These are phyloP conservation scores for Leishmania amazonensis DNA, from an alignment of 208 protist species.

Conservation along the genomic window DNA sequence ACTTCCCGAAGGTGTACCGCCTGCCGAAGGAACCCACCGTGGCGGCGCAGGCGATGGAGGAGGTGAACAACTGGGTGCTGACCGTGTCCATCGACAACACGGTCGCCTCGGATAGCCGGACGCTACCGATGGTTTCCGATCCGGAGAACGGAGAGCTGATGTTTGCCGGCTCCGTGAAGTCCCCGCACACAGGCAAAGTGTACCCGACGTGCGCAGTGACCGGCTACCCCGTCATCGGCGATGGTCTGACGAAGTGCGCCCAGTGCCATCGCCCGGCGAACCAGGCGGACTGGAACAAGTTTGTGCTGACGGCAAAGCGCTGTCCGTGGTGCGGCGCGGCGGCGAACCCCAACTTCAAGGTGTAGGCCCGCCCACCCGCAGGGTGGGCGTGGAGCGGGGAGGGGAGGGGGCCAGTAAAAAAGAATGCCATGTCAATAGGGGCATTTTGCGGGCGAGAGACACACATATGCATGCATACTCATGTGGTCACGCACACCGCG, in stretches of 20 bases:
- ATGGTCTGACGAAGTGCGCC: slow-evolving; percentile 64
- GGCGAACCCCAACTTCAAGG: slow-evolving; percentile 70
- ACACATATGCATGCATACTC: background rate
- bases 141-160: slow-evolving; percentile 69
- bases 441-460: background rate
- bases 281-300: slow-evolving; percentile 93
- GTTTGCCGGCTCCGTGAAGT: slow-evolving; percentile 85
- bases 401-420: background rate
- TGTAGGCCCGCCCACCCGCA: slow-evolving; percentile 15
- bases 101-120: slow-evolving; percentile 37
- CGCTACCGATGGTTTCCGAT: slow-evolving; percentile 65
- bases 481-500: background rate
- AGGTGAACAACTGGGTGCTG: slow-evolving; percentile 94
- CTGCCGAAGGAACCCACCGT: slow-evolving; percentile 69
- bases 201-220: slow-evolving; percentile 90
- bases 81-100: slow-evolving; percentile 87
- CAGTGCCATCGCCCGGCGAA: slow-evolving; percentile 82
- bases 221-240: slow-evolving; percentile 86
- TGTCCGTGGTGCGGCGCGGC: slow-evolving; percentile 90
- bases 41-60: slow-evolving; percentile 60
- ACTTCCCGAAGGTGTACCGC: slow-evolving; percentile 88
- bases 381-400: background rate
- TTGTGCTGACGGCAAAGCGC: slow-evolving; percentile 71
- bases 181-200: slow-evolving; percentile 62
- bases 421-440: background rate